These are phyloP conservation scores for Phytophthora constricta DNA, from an alignment of 352 stramenopile species.

Conservation along the genomic window DNA sequence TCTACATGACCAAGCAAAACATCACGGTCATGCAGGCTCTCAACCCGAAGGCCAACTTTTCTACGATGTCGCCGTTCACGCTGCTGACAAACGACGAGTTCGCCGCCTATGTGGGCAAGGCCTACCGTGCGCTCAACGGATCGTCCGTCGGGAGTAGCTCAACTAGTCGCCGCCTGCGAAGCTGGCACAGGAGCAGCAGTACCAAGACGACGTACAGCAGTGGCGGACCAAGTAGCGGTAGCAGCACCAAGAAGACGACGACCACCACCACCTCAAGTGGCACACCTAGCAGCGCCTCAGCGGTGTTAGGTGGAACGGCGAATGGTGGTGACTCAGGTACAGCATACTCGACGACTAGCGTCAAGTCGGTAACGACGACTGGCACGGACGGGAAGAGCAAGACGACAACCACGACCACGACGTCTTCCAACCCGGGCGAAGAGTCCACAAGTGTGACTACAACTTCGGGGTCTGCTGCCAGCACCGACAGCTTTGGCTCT, in stretches of 20 bases:
- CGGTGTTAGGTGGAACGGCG: slow-evolving; percentile 5
- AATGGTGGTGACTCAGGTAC: slow-evolving; percentile 11
- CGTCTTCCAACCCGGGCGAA: slow-evolving; percentile 25
- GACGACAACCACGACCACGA: slow-evolving; percentile 30
- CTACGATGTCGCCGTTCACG: slow-evolving; percentile 58
- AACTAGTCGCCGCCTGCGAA: slow-evolving; percentile 24
- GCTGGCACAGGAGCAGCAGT: slow-evolving; percentile 33
- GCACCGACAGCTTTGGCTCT: slow-evolving; percentile 21
- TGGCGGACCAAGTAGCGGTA: slow-evolving; percentile 9
- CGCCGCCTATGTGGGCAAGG: slow-evolving; percentile 37
- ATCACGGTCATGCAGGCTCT: slow-evolving; percentile 39
- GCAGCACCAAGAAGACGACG: slow-evolving; percentile 18
- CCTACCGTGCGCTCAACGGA: slow-evolving; percentile 30
- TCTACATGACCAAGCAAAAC: slow-evolving; percentile 55
- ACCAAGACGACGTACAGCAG: slow-evolving; percentile 31
- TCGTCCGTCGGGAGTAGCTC: slow-evolving; percentile 14
- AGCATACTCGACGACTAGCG: slow-evolving; percentile 12
- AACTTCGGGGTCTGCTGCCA: slow-evolving; percentile 23
- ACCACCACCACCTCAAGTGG: slow-evolving; percentile 25
- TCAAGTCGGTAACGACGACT: slow-evolving; percentile 26
- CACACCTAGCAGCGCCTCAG: slow-evolving; percentile 9
- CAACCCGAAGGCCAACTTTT: slow-evolving; percentile 59
- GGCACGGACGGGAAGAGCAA: slow-evolving; percentile 29
- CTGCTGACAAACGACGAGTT: slow-evolving; percentile 67
- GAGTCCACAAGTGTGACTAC: slow-evolving; percentile 33